Evolutionary conservation across 495 filamentous ascomycete species (phyloP).

Genomic region (Acidomyces sp.): DNA sequence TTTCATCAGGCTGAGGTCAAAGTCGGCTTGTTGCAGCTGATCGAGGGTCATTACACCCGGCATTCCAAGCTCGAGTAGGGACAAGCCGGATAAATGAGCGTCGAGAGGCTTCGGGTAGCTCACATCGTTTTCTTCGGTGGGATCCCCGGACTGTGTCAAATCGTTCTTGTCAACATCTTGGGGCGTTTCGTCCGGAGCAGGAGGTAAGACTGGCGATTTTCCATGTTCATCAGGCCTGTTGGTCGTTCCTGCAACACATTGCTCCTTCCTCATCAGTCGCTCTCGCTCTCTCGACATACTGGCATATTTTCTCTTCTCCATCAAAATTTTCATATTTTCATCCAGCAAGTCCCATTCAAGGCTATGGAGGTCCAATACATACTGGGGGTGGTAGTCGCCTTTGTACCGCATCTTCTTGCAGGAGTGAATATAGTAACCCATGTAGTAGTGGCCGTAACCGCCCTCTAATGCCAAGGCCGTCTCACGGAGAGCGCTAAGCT

Average conservation of each 20-base stretch:
- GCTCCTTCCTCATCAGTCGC: slow-evolving; percentile 1
- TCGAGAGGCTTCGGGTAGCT: slow-evolving; percentile 14
- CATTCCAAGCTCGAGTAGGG: slow-evolving; percentile 58
- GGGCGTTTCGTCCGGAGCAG: neutral
- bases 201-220: neutral
- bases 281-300: slow-evolving; percentile 45
- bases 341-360: slow-evolving; percentile 65
- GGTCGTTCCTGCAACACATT: too few species aligned
- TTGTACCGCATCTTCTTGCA: slow-evolving; percentile 85
- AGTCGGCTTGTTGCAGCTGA: slow-evolving; percentile 39
- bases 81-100: slow-evolving; percentile 29
- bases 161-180: slow-evolving; percentile 18
- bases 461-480: slow-evolving; percentile 64
- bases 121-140: slow-evolving; percentile 20
- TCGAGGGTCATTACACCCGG: slow-evolving; percentile 59
- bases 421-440: slow-evolving; percentile 63
- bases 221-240: too few species aligned
- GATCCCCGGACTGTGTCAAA: neutral
- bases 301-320: slow-evolving; percentile 56
- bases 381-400: slow-evolving; percentile 68
- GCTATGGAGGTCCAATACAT: slow-evolving; percentile 67
- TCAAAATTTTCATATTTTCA: slow-evolving; percentile 46
- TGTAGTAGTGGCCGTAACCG: slow-evolving; percentile 62
- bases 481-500: slow-evolving; percentile 76
- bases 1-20: slow-evolving; percentile 51